These are phyloP conservation scores for Diutina sp. DNA, from an alignment of 1,139 yeast genomes.

Conservation along the genomic window DNA sequence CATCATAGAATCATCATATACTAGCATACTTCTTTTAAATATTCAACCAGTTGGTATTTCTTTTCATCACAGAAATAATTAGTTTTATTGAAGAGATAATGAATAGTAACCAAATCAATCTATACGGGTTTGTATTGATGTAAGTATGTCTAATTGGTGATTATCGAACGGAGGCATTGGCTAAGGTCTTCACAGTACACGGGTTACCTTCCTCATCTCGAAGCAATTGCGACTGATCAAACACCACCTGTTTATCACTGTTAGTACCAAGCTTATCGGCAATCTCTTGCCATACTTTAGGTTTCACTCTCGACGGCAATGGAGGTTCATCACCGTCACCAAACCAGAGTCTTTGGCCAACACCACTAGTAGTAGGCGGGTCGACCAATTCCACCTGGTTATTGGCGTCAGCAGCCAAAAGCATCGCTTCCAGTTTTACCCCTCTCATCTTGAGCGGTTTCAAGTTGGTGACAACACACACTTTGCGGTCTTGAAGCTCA, in stretches of 20 bases:
- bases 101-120: too few species aligned
- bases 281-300: neutral
- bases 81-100: too few species aligned
- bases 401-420: conserved; percentile 1
- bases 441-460: conserved; percentile 2
- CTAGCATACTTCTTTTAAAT: too few species aligned
- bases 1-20: too few species aligned
- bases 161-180: neutral
- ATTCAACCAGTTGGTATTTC: too few species aligned
- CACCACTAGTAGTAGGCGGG: conserved; percentile 3
- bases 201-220: neutral
- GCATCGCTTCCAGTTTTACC: neutral
- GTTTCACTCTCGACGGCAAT: neutral
- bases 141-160: too few species aligned
- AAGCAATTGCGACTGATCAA: neutral
- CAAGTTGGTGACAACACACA: neutral
- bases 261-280: neutral
- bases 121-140: too few species aligned
- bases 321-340: neutral
- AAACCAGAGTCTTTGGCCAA: neutral
- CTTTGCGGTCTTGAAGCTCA: neutral
- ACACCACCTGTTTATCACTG: neutral
- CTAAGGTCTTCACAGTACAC: neutral
- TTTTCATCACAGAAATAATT: too few species aligned
- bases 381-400: neutral